A percentile compares a stretch with the other conserved stretches of the same genome.
phyloP scores from a whole-genome alignment of 345 rosid genomes.

The Eucalyptus marginata region DNA sequence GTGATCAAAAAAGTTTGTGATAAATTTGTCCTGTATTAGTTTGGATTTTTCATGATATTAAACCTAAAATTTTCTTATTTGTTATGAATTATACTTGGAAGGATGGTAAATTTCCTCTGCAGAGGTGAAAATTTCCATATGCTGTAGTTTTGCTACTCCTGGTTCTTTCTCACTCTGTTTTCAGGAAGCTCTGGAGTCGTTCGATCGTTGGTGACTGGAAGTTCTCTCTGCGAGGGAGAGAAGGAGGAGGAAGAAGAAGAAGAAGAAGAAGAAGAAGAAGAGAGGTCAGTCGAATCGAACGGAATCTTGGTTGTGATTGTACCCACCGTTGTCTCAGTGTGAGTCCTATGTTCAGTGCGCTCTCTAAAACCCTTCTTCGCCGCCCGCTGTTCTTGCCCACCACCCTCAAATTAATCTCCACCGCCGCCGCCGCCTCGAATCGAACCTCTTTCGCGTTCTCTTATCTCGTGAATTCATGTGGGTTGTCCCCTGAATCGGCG shows the following conservation, averaged over 20 bases:
- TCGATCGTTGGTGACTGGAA: neutral
- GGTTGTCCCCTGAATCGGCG: neutral
- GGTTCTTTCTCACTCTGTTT: neutral
- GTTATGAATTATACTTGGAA: neutral
- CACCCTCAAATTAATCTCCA: neutral
- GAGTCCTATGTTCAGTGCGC: neutral
- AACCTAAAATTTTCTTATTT: neutral
- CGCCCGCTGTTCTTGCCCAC: neutral
- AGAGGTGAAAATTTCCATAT: neutral
- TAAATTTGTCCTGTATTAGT: rapidly evolving
- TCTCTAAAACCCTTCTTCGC: neutral
- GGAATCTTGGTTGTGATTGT: neutral
- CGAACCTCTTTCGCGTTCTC: neutral
- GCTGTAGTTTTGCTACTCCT: neutral
- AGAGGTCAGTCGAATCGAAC: neutral
- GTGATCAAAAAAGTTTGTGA: rapidly evolving
- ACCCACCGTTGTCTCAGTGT: neutral
- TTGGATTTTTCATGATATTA: too few relatives aligned
- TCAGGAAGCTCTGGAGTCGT: neutral
- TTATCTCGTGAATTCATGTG: neutral
- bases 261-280: neutral
- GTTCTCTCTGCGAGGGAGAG: neutral
- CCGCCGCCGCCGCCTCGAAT: neutral
- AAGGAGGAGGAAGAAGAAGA: neutral
- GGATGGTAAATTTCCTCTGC: neutral